Evolutionary conservation across 106 monocot species (phyloP).

Genomic region (Xerophyta viscosa): DNA sequence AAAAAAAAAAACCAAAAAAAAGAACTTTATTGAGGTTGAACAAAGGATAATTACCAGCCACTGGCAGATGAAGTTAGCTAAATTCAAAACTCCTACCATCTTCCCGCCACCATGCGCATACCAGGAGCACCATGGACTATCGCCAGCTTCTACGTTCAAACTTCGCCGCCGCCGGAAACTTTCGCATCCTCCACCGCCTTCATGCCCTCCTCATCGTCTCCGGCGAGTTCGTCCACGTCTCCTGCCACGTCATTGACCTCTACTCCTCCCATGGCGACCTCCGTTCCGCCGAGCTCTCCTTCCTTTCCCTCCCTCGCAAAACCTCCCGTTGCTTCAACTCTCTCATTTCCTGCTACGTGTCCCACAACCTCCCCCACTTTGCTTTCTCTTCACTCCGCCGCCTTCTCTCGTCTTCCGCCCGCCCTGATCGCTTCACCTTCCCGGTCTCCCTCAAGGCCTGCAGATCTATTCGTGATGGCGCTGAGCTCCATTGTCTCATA

Average conservation of each 20-base stretch:
- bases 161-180: no score
- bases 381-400: slow-evolving; percentile 26
- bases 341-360: slow-evolving; percentile 39
- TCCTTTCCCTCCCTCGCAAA: slow-evolving; percentile 17
- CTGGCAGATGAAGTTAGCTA: no score
- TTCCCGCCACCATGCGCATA: no score
- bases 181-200: slow-evolving; percentile 23
- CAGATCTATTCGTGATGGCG: background rate
- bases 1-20: no score
- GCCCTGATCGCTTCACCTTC: slow-evolving; percentile 44
- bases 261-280: slow-evolving; percentile 60
- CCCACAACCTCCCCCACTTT: slow-evolving; percentile 10
- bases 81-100: no score
- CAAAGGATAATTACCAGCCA: no score
- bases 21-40: no score
- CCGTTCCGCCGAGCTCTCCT: slow-evolving; percentile 27
- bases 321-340: slow-evolving; percentile 44
- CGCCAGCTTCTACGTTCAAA: no score
- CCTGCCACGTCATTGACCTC: slow-evolving; percentile 25
- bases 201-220: slow-evolving; percentile 50
- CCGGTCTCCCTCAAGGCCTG: slow-evolving; percentile 40
- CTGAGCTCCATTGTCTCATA: slow-evolving; percentile 34
- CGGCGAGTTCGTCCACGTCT: slow-evolving; percentile 39
- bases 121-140: no score
- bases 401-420: slow-evolving; percentile 16